Percentiles rank a stretch among this genome's conserved stretches.
phyloP scores from a whole-genome alignment of 805 yeast genomes.

The Dipodascopsis tothii region DNA sequence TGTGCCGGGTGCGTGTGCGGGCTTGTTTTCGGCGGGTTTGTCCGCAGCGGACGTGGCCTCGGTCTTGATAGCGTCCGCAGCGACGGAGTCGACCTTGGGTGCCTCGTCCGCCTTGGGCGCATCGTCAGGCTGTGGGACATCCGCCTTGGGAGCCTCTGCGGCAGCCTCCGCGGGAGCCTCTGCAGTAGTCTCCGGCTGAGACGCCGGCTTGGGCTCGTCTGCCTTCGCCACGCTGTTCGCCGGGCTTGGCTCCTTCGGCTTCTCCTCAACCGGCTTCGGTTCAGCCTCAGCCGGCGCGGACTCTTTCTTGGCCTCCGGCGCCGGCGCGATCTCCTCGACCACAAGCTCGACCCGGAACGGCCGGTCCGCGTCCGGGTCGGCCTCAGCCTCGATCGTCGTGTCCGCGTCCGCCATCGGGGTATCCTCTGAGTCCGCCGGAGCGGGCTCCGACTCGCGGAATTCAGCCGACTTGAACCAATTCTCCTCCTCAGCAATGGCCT shows the following conservation, averaged over 20 bases:
- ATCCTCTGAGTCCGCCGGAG: constrained; percentile 11
- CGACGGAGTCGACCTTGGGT: background rate
- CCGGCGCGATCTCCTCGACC: background rate
- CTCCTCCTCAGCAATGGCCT: constrained; percentile 59
- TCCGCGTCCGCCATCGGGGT: constrained; percentile 19
- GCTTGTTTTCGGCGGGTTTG: background rate
- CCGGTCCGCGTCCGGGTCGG: constrained; percentile 77
- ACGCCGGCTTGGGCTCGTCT: too few relatives aligned
- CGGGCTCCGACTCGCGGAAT: background rate
- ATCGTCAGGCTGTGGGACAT: too few relatives aligned
- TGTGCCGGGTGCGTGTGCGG: too few relatives aligned
- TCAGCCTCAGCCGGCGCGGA: too few relatives aligned
- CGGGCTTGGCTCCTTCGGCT: too few relatives aligned
- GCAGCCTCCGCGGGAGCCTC: too few relatives aligned
- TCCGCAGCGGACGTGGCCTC: background rate
- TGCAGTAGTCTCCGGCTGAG: too few relatives aligned
- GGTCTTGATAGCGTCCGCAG: background rate
- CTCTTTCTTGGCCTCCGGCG: too few relatives aligned
- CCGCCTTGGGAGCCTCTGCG: too few relatives aligned
- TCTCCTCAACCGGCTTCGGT: too few relatives aligned
- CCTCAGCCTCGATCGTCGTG: constrained; percentile 32
- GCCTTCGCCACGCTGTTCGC: background rate
- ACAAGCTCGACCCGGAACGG: constrained; percentile 70
- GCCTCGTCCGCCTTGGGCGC: background rate
- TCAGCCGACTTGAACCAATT: background rate